These are phyloP conservation scores for Aspergillus conjunctus DNA, from an alignment of 495 filamentous ascomycete genomes.

Conservation along the genomic window DNA sequence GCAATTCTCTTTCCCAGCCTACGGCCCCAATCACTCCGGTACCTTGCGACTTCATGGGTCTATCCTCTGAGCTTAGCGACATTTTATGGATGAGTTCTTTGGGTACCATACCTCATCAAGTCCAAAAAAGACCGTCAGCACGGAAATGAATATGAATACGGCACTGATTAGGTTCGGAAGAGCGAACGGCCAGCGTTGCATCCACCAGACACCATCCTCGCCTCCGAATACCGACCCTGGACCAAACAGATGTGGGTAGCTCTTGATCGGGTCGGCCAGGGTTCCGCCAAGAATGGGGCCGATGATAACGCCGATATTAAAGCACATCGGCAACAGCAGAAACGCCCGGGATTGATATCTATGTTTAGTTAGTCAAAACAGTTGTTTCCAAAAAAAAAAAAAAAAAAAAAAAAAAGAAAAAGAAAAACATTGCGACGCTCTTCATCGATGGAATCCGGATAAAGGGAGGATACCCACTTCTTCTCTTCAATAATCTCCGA, in stretches of 20 bases:
- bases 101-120: slow-evolving; percentile 54
- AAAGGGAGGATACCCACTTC: slow-evolving; percentile 37
- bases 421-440: background rate
- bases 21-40: slow-evolving; percentile 53
- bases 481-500: slow-evolving; percentile 75
- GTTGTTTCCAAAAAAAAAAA: background rate
- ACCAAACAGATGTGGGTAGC: slow-evolving; percentile 67
- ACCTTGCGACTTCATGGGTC: slow-evolving; percentile 53
- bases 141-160: slow-evolving; percentile 52
- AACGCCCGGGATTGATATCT: slow-evolving; percentile 76
- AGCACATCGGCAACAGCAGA: slow-evolving; percentile 77
- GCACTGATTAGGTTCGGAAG: slow-evolving; percentile 64
- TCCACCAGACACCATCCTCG: slow-evolving; percentile 59
- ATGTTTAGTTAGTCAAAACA: slow-evolving; percentile 13
- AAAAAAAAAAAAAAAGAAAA: background rate
- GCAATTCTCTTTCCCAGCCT: slow-evolving; percentile 46
- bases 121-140: slow-evolving; percentile 54
- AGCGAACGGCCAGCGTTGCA: slow-evolving; percentile 62
- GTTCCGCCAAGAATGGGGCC: slow-evolving; percentile 66
- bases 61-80: slow-evolving; percentile 18
- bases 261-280: slow-evolving; percentile 69
- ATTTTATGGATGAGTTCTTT: too few species aligned
- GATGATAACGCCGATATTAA: slow-evolving; percentile 73
- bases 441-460: background rate
- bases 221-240: slow-evolving; percentile 52